Evolutionary conservation across 371 early-diverging fungal species (phyloP).

Genomic region (Mortierella sp.): DNA sequence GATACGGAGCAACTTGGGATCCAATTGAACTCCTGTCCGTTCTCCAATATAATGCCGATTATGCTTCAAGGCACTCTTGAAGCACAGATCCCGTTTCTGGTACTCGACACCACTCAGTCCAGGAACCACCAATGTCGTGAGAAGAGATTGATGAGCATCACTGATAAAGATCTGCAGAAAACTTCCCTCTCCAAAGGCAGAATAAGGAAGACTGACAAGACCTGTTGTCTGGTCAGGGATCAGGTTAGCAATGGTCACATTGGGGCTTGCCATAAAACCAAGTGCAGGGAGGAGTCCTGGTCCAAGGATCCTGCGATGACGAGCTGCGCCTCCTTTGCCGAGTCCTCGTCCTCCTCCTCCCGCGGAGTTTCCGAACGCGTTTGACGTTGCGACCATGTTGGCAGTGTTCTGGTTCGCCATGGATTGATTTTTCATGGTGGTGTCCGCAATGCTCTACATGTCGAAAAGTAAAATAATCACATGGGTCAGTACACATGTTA

Average conservation of each 20-base stretch:
- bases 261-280: conserved; percentile 35
- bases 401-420: conserved; percentile 22
- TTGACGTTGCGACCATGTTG: not conserved
- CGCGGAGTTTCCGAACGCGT: not conserved
- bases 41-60: conserved; percentile 47
- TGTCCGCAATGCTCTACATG: conserved; percentile 32
- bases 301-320: conserved; percentile 35
- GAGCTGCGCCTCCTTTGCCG: conserved; percentile 38
- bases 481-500: not conserved
- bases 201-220: conserved; percentile 27
- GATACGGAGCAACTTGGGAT: conserved; percentile 19
- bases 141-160: conserved; percentile 33
- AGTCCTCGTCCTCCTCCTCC: conserved; percentile 13
- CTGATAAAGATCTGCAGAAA: conserved; percentile 44
- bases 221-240: conserved; percentile 34
- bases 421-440: conserved; percentile 22
- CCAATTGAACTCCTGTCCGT: conserved; percentile 34
- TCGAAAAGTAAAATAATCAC: not conserved
- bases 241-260: conserved; percentile 30
- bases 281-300: conserved; percentile 22
- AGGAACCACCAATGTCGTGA: conserved; percentile 18
- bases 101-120: conserved; percentile 22
- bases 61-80: conserved; percentile 33
- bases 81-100: conserved; percentile 57
- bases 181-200: conserved; percentile 20